phyloP scores from a whole-genome alignment of 495 filamentous ascomycete species.

The Penicillium atrosanguineum region DNA sequence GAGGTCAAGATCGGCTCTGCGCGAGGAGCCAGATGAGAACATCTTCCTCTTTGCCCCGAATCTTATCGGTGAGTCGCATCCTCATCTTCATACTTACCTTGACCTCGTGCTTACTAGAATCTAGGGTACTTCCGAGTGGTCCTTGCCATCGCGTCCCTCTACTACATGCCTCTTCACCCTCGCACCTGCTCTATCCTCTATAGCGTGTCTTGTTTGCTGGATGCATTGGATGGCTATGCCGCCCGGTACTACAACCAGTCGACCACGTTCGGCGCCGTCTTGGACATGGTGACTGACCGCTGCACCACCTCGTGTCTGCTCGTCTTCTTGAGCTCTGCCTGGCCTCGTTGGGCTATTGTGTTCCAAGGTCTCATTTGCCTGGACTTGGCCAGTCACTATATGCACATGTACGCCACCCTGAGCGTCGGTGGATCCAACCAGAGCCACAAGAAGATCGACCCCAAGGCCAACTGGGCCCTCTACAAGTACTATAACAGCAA shows the following conservation, averaged over 20 bases:
- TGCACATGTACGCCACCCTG: conserved; percentile 93
- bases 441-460: conserved; percentile 93
- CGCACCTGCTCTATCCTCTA: conserved; percentile 91
- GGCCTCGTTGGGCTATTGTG: conserved; percentile 84
- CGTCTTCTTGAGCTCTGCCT: conserved; percentile 89
- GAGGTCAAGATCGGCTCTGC: conserved; percentile 18
- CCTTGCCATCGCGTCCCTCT: conserved; percentile 86
- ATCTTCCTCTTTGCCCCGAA: conserved; percentile 96
- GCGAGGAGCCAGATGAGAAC: conserved; percentile 63
- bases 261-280: conserved; percentile 89
- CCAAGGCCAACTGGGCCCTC: conserved; percentile 63
- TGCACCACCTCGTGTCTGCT: conserved; percentile 93
- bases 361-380: conserved; percentile 91
- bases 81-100: background rate
- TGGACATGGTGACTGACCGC: conserved; percentile 97
- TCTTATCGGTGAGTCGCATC: conserved; percentile 68
- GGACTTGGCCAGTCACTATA: conserved; percentile 93
- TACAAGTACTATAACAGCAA: conserved; percentile 97
- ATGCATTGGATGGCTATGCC: conserved; percentile 89
- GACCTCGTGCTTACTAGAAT: background rate
- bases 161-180: conserved; percentile 97
- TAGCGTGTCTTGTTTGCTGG: conserved; percentile 86
- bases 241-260: conserved; percentile 86
- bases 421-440: conserved; percentile 72
- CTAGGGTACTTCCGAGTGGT: conserved; percentile 88